Base-by-base conservation (phyloP, 2,329 filamentous ascomycete genomes). In the Sporothrix variecibatus region DNA sequence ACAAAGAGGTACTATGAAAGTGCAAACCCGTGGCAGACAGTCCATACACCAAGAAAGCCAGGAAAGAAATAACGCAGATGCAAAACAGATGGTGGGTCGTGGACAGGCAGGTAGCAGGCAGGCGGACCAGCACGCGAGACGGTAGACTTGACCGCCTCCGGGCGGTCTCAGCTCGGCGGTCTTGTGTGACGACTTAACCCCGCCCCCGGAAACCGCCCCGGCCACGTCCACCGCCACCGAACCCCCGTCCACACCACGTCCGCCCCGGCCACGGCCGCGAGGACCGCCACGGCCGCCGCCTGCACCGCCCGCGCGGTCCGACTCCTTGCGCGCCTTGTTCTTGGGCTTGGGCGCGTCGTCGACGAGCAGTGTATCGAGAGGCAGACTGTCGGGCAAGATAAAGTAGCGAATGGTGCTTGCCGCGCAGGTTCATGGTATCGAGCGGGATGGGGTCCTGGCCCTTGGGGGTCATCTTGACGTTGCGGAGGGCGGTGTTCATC, bases 261-360 rank as follows among this genome's bases (percentile, higher is more conserved):
- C 74, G 23, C 78, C 75, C 60, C 83, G 81, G 23, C 78, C 68
- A 1, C 78, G 73, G 3, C 75, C 73, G 4, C 78, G 74, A n/a
- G 83, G 81, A 9, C 84, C 83, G 26, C 83, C 82, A 4, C 79
- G 73, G 0, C 79, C 79, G 72, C 80, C 76, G 2, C 78, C 76
- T 23, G 88, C 84, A 75, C 90, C 87, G 38, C 82, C 86, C 62
- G 89, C 88, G 67, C 91, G 86, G 75, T 90, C 89, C 43, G 87
- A 88, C 85, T 98, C 96, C 88, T 99, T 99, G 81, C 95, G 90
- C 34, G 96, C 95, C 91, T 99, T 99, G 86, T 99, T 99, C 92
- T 98, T 98, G 76, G 96, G 95, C 87, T 99, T 99, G 71, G 95
- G 94, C 80, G 94, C 91, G 84, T 99, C 96, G 82, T 99, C 96